phyloP scores from a whole-genome alignment of 2,329 filamentous ascomycete genomes.

The Penicillium sp. region DNA sequence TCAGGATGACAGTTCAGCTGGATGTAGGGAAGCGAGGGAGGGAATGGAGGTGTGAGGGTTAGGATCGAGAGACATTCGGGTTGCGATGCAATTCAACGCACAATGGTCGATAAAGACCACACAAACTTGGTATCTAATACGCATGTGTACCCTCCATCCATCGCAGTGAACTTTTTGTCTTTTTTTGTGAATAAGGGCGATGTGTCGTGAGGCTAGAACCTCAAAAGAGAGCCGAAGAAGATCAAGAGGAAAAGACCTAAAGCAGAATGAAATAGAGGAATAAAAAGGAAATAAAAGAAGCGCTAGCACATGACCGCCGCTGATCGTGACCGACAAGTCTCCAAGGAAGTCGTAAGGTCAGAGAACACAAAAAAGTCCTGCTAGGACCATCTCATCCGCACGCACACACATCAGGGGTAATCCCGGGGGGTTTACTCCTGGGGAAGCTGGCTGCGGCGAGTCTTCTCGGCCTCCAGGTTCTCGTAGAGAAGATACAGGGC shows the following conservation, averaged over 20 bases:
- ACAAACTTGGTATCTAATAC: conserved; percentile 26
- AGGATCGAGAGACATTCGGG: conserved; percentile 13
- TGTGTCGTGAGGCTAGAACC: conserved; percentile 4
- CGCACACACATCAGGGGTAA: conserved; percentile 12
- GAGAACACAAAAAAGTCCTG: conserved; percentile 22
- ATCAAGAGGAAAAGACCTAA: conserved; percentile 8
- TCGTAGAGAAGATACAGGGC: conserved; percentile 96
- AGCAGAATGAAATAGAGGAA: conserved; percentile 14
- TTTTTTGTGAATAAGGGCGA: conserved; percentile 25
- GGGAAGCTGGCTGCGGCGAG: conserved; percentile 82
- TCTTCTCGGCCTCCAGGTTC: conserved; percentile 98
- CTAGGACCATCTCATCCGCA: conserved; percentile 19
- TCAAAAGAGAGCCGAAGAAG: background rate
- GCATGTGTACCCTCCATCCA: conserved; percentile 20
- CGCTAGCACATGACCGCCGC: conserved; percentile 30
- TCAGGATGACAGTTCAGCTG: conserved; percentile 5
- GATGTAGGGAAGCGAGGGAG: conserved; percentile 2
- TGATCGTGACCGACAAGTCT: conserved; percentile 32
- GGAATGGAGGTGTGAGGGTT: background rate
- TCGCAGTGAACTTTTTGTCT: conserved; percentile 26
- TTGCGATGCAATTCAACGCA: conserved; percentile 22
- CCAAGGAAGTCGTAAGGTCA: conserved; percentile 26
- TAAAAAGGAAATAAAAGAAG: conserved; percentile 21
- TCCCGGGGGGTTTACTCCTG: conserved; percentile 48
- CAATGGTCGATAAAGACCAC: conserved; percentile 16